Base-by-base conservation (phyloP, 2,329 filamentous ascomycete genomes). In the Talaromyces albobiverticillius region DNA sequence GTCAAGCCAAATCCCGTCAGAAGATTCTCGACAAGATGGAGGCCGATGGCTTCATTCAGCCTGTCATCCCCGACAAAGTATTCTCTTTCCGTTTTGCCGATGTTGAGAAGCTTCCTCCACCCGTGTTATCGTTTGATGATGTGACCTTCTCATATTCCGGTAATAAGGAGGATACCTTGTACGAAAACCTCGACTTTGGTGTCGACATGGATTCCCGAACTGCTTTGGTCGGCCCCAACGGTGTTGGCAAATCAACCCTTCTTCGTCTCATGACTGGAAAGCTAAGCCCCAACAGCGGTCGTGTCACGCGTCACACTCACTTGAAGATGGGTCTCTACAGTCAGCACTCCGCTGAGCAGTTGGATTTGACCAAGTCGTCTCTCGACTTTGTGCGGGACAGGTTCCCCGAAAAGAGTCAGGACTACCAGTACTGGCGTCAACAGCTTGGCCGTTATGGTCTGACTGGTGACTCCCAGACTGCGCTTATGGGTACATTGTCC, bases 1-100 rank as follows among this genome's bases (percentile, higher is more conserved):
- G 90, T 74, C 94, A 99, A 79, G 95, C 95, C 76, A 99, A 99
- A 83, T 97, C 94, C 41, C 87, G 94, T 61, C 94, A 99, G 78
- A 99, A 99, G 90, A 97, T 97, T 75, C 83, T 97, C 63, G 94
- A 99, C 84, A 99, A 99, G 87, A 99, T 99, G 94, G 93, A 97
- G 82, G 94, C 95, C 65, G 94, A 99, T 68, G 94, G 94, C 63
- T 94, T 97, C 76, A 97, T 99, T 71, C 88, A 99, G 77, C 89
- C 90, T 54, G 91, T 99, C 59, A 76, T 82, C 53, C 77, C 84
- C 60, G 94, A 99, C 77, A 84, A 85, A 59, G 88, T 96, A 69
- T 99, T 99, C 79, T 93, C 87, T 55, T 99, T 99, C 87, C 87
- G 93, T 68, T 99, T 99, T 74, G 94, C 94, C 63, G 92, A 97